Percentiles rank a stretch among this genome's conserved stretches.
Evolutionary conservation across 2,329 filamentous ascomycete genomes (phyloP).

Genomic region (Blastomyces silverae): DNA sequence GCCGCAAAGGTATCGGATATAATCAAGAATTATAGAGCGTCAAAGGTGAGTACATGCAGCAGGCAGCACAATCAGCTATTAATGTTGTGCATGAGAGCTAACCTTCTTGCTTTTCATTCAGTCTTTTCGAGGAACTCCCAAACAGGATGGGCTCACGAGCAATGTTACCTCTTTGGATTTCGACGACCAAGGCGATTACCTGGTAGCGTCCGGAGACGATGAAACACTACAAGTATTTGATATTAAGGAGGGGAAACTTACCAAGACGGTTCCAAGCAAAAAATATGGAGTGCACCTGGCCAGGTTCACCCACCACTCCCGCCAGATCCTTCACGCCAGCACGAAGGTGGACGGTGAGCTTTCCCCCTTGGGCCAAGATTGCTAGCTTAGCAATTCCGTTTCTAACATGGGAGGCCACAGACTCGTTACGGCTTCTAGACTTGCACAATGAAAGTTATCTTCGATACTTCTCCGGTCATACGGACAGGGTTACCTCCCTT

Average conservation of each 20-base stretch:
- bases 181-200: conserved; percentile 86
- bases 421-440: conserved; percentile 80
- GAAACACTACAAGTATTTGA: conserved; percentile 96
- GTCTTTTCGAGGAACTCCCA: conserved; percentile 32
- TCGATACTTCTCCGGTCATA: conserved; percentile 91
- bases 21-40: conserved; percentile 69
- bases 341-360: conserved; percentile 79
- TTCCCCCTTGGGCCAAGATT: conserved; percentile 2
- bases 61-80: background rate
- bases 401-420: conserved; percentile 41
- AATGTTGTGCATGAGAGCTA: background rate
- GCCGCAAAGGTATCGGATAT: conserved; percentile 63
- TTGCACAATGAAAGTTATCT: conserved; percentile 91
- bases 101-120: conserved; percentile 16
- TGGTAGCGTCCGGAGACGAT: conserved; percentile 86
- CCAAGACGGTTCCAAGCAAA: conserved; percentile 85
- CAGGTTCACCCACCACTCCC: conserved; percentile 85
- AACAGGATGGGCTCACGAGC: conserved; percentile 42
- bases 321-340: conserved; percentile 88
- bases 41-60: conserved; percentile 54
- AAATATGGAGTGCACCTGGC: conserved; percentile 96
- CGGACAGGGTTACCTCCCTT: conserved; percentile 73
- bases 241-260: conserved; percentile 79
- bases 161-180: conserved; percentile 87
- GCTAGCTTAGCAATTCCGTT: background rate